Evolutionary conservation across 306 rosid genomes (phyloP).

Genomic region (Delonix regia): DNA sequence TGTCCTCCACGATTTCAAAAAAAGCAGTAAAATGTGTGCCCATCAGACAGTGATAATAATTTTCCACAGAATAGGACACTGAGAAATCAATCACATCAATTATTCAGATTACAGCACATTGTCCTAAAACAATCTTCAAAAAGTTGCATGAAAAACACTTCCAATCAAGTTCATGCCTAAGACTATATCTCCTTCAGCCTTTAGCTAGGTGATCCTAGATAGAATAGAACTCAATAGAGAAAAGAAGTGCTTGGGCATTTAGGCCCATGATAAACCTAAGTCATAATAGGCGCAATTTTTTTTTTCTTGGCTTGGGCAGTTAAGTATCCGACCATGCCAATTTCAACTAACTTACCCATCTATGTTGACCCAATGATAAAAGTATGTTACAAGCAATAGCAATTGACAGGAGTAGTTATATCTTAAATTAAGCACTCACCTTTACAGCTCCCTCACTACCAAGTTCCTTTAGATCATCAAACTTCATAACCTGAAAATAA

Average conservation of each 20-base stretch:
- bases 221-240: neutral
- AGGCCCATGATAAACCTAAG: neutral
- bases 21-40: no score
- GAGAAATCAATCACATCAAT: neutral
- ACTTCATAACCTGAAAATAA: conserved; percentile 85
- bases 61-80: no score
- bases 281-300: neutral
- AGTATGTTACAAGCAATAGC: neutral
- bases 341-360: neutral
- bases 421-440: conserved; percentile 50
- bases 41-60: no score
- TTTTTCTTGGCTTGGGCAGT: neutral
- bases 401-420: conserved; percentile 12
- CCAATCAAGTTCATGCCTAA: no score
- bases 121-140: neutral
- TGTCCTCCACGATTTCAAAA: no score
- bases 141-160: neutral
- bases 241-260: conserved; percentile 10
- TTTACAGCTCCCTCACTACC: conserved; percentile 89
- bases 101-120: neutral
- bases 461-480: conserved; percentile 93
- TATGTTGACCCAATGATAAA: neutral
- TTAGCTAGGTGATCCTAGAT: neutral
- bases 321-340: neutral
- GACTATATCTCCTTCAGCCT: neutral